Base-by-base conservation (phyloP, 2,329 filamentous ascomycete species). In the Xylariaceae sp. region DNA sequence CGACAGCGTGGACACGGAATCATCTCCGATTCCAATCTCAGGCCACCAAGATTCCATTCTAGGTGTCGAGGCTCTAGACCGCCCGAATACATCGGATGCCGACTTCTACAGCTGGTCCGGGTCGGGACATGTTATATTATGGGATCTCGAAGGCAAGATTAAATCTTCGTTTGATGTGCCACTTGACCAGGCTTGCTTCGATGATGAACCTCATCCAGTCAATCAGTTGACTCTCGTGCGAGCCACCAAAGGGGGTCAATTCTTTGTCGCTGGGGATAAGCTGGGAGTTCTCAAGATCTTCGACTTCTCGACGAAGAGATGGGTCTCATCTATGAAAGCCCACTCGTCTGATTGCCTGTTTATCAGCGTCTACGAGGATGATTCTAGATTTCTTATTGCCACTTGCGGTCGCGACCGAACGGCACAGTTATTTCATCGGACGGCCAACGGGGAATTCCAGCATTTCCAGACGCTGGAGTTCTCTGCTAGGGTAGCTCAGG, bases 401-500 rank as follows among this genome's bases (percentile, higher is more conserved):
- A 92, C 88, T 10, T 93, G 89, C 69, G 90, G 91, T 37, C 84
- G 95, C 62, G 95, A 99, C 73, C 88, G 95, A 48, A 96, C 89
- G n/a, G 85, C 93, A 1, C 95, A 99, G 71, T 77, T 99, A n/a
- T 98, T 97, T 70, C 81, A 84, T 57, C 79, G 80, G 21, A 79
- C 80, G 20, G 75, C 76, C 1, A 77, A 74, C 12, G 81, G 85
- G 2, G 75, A 74, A 2, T 89, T 96, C 72, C 84, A 89, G 55
- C 83, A 97, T 54, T 84, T 96, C 49, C 95, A 99, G 72, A 99
- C 95, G 0, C 83, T 98, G 53, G 93, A 99, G 65, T 96, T 98
- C 73, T 87, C 92, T 26, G 91, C 92, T 20, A 90, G 90, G 61
- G 93, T 99, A 18, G 88, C 83, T 52, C 87, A 88, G 68, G 81